Conservation (phyloP, 345 rosid species). For the Capsella bursapastoris region DNA sequence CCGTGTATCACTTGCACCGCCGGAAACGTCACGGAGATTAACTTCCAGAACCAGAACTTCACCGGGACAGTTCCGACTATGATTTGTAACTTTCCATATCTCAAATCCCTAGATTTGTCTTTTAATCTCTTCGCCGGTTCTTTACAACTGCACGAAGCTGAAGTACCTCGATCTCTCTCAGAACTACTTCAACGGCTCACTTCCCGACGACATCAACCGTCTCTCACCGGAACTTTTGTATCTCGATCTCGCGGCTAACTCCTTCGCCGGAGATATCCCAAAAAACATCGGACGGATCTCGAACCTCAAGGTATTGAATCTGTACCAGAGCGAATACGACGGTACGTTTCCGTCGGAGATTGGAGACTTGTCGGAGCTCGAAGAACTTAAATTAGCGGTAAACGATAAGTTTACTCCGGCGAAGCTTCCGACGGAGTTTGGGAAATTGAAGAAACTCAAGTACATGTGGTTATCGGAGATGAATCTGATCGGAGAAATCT, state of each 20-base stretch:
- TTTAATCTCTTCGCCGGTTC: constrained; percentile 48
- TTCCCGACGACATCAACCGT: constrained; percentile 66
- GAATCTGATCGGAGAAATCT: constrained; percentile 71
- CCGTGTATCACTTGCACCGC: constrained; percentile 52
- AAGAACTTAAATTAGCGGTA: constrained; percentile 49
- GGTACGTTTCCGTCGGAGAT: constrained; percentile 86
- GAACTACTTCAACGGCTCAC: constrained; percentile 65
- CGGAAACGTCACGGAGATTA: constrained; percentile 53
- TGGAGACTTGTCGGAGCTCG: constrained; percentile 65
- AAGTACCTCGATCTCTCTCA: constrained; percentile 61
- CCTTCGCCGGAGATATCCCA: constrained; percentile 77
- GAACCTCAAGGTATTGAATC: constrained; percentile 48
- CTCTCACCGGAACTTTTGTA: constrained; percentile 51
- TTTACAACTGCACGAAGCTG: constrained; percentile 71
- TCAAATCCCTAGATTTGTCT: constrained; percentile 53
- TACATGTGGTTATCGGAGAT: constrained; percentile 50
- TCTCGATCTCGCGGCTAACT: constrained; percentile 61
- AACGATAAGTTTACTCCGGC: constrained; percentile 59
- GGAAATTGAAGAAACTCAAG: constrained; percentile 57
- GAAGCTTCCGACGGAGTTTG: constrained; percentile 67
- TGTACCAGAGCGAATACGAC: constrained; percentile 55
- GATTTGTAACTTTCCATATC: constrained; percentile 70
- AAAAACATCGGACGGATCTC: constrained; percentile 53
- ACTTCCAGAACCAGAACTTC: constrained; percentile 49
- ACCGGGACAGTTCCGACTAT: constrained; percentile 54